phyloP scores from a whole-genome alignment of 2,329 filamentous ascomycete species.

The Neonectria coccinea region DNA sequence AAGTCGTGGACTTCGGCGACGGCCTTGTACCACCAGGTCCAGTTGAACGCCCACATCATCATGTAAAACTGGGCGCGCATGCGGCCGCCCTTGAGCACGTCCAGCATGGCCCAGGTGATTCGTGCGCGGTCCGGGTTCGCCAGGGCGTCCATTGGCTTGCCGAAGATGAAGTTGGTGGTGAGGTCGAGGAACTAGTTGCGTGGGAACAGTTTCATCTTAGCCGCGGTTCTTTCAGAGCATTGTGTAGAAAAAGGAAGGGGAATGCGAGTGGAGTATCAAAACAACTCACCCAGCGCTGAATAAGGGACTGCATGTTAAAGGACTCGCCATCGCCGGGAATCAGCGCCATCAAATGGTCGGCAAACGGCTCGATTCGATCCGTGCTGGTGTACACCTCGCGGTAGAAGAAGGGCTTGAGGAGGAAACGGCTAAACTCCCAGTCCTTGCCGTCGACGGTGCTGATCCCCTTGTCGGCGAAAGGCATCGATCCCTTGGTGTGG shows the following conservation, averaged over 20 bases:
- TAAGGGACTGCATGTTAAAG: slow-evolving; percentile 32
- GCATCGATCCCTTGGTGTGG: slow-evolving; percentile 31
- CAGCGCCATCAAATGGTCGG: slow-evolving; percentile 25
- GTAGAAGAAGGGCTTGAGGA: slow-evolving; percentile 40
- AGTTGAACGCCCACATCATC: slow-evolving; percentile 36
- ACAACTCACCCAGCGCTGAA: slow-evolving; percentile 33
- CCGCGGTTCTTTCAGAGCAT: background rate
- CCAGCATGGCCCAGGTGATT: slow-evolving; percentile 34
- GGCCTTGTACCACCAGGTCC: slow-evolving; percentile 35
- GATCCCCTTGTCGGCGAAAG: slow-evolving; percentile 36
- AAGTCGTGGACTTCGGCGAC: slow-evolving; percentile 32
- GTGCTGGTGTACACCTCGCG: slow-evolving; percentile 37
- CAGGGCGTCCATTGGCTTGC: slow-evolving; percentile 31
- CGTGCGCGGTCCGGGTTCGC: slow-evolving; percentile 28
- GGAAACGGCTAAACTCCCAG: slow-evolving; percentile 36
- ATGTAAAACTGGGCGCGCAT: slow-evolving; percentile 31
- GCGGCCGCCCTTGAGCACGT: slow-evolving; percentile 31
- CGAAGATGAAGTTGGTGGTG: slow-evolving; percentile 35
- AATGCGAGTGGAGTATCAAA: background rate
- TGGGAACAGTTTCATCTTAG: background rate
- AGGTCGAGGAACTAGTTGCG: slow-evolving; percentile 33
- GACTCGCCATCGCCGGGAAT: slow-evolving; percentile 33
- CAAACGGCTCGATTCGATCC: slow-evolving; percentile 34
- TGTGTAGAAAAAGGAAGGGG: background rate
- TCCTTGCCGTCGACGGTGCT: slow-evolving; percentile 36